These are phyloP conservation scores for Garcia nutans DNA, from an alignment of 345 rosid species.

Conservation along the genomic window DNA sequence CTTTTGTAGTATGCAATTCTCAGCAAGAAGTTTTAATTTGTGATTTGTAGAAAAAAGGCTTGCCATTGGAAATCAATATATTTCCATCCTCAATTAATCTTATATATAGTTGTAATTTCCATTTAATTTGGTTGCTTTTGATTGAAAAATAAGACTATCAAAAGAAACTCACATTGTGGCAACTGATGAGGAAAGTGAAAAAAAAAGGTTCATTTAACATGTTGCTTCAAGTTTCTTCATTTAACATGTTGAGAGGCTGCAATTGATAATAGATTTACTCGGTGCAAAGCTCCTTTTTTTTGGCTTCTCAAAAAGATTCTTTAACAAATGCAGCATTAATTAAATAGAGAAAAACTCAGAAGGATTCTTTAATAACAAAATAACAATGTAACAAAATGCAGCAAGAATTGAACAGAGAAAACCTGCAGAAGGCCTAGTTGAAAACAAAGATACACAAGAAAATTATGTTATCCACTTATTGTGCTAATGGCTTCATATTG, in stretches of 20 bases:
- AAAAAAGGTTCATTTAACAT: too few relatives aligned
- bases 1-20: conserved; percentile 9
- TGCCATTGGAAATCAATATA: neutral
- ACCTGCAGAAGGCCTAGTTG: neutral
- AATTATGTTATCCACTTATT: neutral
- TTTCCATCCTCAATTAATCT: neutral
- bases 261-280: neutral
- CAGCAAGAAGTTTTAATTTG: neutral
- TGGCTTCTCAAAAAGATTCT: neutral
- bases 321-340: neutral
- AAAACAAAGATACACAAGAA: neutral
- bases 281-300: neutral
- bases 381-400: neutral
- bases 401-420: neutral
- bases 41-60: conserved; percentile 2
- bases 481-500: neutral
- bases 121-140: neutral
- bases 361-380: neutral
- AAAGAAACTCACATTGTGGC: neutral
- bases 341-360: neutral
- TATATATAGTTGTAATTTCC: neutral
- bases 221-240: too few relatives aligned
- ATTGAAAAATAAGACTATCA: neutral
- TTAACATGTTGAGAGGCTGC: too few relatives aligned
- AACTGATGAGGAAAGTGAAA: too few relatives aligned